These are phyloP conservation scores for Mycena vulgaris DNA, from an alignment of 768 basidiomycete genomes.

Conservation along the genomic window DNA sequence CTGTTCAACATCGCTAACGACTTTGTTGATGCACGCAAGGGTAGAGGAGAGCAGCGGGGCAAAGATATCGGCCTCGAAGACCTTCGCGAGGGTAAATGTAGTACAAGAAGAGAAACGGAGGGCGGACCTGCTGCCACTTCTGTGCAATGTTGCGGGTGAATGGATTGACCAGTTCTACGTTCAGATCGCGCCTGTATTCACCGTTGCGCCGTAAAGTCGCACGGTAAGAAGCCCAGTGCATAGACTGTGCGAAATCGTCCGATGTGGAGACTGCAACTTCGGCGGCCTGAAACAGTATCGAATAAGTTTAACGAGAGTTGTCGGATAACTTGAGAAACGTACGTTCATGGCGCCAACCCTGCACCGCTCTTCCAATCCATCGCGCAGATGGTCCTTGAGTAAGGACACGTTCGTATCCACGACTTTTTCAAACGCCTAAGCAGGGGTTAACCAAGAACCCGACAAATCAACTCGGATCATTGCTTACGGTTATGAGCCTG, in stretches of 20 bases:
- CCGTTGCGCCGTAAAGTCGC: conserved; percentile 69
- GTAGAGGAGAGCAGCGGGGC: conserved; percentile 60
- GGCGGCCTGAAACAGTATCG: conserved; percentile 55
- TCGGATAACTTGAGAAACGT: conserved; percentile 35
- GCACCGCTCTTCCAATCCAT: conserved; percentile 74
- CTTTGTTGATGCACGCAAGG: conserved; percentile 54
- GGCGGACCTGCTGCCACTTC: conserved; percentile 62
- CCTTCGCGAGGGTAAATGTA: not conserved
- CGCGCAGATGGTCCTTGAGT: conserved; percentile 65
- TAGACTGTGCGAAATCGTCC: conserved; percentile 65
- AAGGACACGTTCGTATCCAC: conserved; percentile 62
- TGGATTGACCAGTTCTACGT: conserved; percentile 69
- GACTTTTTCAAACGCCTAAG: conserved; percentile 63
- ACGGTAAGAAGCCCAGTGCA: conserved; percentile 73
- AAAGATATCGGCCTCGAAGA: conserved; percentile 75
- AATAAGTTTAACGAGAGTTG: not conserved
- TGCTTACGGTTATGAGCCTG: conserved; percentile 57
- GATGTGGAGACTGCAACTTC: conserved; percentile 61
- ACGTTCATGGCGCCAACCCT: conserved; percentile 66
- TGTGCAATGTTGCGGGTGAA: conserved; percentile 73
- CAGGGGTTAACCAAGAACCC: not conserved
- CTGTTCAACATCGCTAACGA: conserved; percentile 67
- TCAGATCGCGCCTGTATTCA: conserved; percentile 71
- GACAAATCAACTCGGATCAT: conserved; percentile 11
- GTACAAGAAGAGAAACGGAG: not conserved